Base-by-base conservation (phyloP, 805 yeast species). In the Wilhelminamyces savonicus region DNA sequence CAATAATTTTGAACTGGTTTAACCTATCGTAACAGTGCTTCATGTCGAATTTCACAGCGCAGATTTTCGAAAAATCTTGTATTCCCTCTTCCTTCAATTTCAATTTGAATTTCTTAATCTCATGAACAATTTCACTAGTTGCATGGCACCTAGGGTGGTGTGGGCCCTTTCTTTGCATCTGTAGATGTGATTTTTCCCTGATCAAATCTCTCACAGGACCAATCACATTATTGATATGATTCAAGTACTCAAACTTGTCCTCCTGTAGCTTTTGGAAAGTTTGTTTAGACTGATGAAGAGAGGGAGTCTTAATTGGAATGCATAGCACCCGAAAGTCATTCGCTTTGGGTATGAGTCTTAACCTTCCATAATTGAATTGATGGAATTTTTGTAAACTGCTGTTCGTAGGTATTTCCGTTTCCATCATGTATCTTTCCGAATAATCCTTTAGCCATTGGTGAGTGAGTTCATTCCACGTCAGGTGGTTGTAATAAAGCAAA, bases 1-100 rank as follows among this genome's bases (percentile, higher is more conserved):
- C 19, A n/a, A n/a, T n/a, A n/a, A 73, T 58, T 34, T 62, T 63
- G 0, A 44, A 39, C 26, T 69, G 71, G 11, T 82, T 77, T 12
- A 87, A 59, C 2, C 76, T 71, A 44, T 90, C 97, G 50, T 76
- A 88, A 32, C 95, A 86, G 3, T 78, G 68, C 32, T 66, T 68
- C 39, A 83, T 75, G 50, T 88, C 97, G 51, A 85, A 82, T 41
- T 82, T 84, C 16, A 82, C 59, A 11, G 71, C 71, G 44, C 61
- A 71, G 0, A 78, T 38, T 2, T 39, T 28, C 0, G 74, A 74
- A n/a, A n/a, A n/a, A n/a, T n/a, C n/a, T n/a, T n/a, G n/a, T 4
- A 66, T 11, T 2, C 13, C 23, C 0, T 47, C 44, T 17, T 28
- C 18, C 16, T 27, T 27, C 12, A 49, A 39, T 0, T 19, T 17